A percentile compares a stretch with the other conserved stretches of the same genome.
Conservation (phyloP, 2,329 filamentous ascomycete species). For the Aureobasidium namibiae region DNA sequence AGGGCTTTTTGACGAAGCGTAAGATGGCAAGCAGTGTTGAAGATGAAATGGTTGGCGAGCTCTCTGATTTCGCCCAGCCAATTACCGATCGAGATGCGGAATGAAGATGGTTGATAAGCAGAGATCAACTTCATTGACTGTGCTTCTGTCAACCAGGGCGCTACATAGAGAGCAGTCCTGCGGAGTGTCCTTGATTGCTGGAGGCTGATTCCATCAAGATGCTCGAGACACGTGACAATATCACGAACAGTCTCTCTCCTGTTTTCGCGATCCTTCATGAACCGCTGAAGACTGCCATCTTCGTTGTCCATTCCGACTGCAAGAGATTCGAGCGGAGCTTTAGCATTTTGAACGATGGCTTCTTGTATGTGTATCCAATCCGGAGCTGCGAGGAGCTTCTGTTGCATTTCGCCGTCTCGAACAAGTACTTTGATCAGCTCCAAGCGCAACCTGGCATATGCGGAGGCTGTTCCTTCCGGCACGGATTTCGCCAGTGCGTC, state of each 20-base stretch:
- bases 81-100: constrained; percentile 11
- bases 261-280: constrained; percentile 3
- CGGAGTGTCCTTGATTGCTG: constrained; percentile 6
- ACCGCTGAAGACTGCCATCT: background rate
- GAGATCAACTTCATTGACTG: constrained; percentile 6
- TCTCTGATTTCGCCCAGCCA: constrained; percentile 12
- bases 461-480: background rate
- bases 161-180: background rate
- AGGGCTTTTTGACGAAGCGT: constrained; percentile 2
- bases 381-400: background rate
- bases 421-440: background rate
- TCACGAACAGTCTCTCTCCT: background rate
- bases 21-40: background rate
- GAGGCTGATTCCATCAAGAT: constrained; percentile 1
- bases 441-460: constrained; percentile 3
- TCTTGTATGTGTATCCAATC: constrained; percentile 11
- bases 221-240: background rate
- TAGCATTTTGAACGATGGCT: constrained; percentile 4
- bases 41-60: constrained; percentile 1
- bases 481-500: constrained; percentile 8
- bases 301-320: background rate
- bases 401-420: background rate
- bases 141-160: constrained; percentile 6
- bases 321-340: constrained; percentile 1
- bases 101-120: constrained; percentile 11